These are phyloP conservation scores for Xylariaceae sp. DNA, from an alignment of 2,329 filamentous ascomycete species.

Conservation along the genomic window DNA sequence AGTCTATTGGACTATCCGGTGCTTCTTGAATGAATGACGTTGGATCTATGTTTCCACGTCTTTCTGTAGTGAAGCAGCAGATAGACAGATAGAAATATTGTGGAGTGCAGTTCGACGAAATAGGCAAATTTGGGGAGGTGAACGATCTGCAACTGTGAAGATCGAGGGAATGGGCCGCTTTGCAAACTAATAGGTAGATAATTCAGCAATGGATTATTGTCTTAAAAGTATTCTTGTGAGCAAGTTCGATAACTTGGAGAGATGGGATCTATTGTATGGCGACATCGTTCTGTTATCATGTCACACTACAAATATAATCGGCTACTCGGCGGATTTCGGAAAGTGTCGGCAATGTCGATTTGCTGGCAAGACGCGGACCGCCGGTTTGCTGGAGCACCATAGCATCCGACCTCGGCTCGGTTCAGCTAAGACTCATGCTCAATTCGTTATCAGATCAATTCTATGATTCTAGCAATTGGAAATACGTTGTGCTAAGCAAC, in stretches of 20 bases:
- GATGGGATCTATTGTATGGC: neutral
- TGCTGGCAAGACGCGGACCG: too few species aligned
- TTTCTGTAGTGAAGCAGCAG: constrained; percentile 13
- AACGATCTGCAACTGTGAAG: neutral
- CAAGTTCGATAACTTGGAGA: neutral
- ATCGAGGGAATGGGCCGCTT: constrained; percentile 1
- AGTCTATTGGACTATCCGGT: constrained; percentile 22
- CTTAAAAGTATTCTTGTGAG: neutral
- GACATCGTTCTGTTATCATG: too few species aligned
- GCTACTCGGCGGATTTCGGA: constrained; percentile 18
- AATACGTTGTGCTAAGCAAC: too few species aligned
- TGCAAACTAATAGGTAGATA: constrained; percentile 13
- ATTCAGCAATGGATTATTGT: constrained; percentile 14
- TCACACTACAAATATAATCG: neutral
- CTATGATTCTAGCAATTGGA: too few species aligned
- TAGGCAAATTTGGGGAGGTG: neutral
- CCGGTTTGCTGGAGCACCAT: too few species aligned
- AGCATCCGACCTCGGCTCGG: constrained; percentile 28
- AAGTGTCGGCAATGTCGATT: constrained; percentile 17
- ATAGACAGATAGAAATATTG: neutral
- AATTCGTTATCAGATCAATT: neutral
- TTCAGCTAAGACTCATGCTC: neutral
- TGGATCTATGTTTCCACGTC: constrained; percentile 12
- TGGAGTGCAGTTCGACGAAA: neutral
- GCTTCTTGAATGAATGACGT: constrained; percentile 24